Percentiles rank a stretch among this genome's conserved stretches.
These are phyloP conservation scores for Trichocomaceae sp. DNA, from an alignment of 2,329 filamentous ascomycete genomes.

Conservation along the genomic window DNA sequence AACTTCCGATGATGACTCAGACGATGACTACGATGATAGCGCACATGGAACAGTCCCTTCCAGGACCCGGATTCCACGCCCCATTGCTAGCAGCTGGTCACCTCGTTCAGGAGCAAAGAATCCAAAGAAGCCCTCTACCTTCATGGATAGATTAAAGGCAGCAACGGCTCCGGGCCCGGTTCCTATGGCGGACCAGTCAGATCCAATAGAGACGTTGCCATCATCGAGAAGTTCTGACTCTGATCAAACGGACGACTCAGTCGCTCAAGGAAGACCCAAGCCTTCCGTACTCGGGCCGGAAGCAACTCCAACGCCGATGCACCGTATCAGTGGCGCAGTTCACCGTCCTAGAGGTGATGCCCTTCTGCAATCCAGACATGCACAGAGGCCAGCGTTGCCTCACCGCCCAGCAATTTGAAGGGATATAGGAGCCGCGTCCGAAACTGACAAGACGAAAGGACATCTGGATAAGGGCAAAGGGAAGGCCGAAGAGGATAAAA, in stretches of 20 bases:
- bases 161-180: too few relatives aligned
- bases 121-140: background rate
- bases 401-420: background rate
- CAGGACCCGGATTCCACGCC: background rate
- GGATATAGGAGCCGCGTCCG: background rate
- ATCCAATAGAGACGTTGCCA: background rate
- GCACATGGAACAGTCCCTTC: background rate
- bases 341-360: background rate
- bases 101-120: background rate
- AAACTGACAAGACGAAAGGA: background rate
- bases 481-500: background rate
- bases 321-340: background rate
- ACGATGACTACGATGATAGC: background rate
- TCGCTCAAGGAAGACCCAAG: too few relatives aligned
- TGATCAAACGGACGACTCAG: too few relatives aligned
- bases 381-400: background rate
- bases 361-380: background rate
- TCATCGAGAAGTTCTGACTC: too few relatives aligned
- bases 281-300: too few relatives aligned
- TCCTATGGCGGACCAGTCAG: background rate
- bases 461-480: background rate
- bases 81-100: background rate
- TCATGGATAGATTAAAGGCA: background rate
- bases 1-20: background rate
- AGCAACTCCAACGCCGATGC: too few relatives aligned